Percentiles rank a stretch among this genome's conserved stretches.
phyloP scores from a whole-genome alignment of 2,329 filamentous ascomycete species.

The Drechslera avenae region DNA sequence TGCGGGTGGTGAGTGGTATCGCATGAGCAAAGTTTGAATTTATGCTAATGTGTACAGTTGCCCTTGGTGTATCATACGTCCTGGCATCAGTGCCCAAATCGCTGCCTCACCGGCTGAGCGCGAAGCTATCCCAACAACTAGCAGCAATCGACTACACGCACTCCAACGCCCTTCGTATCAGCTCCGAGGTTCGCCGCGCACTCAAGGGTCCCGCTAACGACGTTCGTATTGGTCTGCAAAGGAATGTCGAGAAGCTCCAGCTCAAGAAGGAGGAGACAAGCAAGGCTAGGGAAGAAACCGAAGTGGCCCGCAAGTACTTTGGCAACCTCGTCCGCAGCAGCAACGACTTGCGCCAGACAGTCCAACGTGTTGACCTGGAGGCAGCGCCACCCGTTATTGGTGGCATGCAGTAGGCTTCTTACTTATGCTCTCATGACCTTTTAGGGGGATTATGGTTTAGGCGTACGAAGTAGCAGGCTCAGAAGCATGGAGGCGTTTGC shows the following conservation, averaged over 20 bases:
- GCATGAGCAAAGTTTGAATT: neutral
- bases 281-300: constrained; percentile 81
- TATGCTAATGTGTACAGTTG: constrained; percentile 55
- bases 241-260: constrained; percentile 80
- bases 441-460: constrained; percentile 11
- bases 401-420: constrained; percentile 22
- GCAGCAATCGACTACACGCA: constrained; percentile 89
- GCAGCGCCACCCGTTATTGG: constrained; percentile 54
- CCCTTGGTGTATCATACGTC: constrained; percentile 78
- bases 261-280: constrained; percentile 81
- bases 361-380: constrained; percentile 60
- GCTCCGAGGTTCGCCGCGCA: constrained; percentile 83
- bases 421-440: constrained; percentile 6
- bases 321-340: constrained; percentile 75
- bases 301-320: constrained; percentile 90
- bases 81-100: constrained; percentile 87
- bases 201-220: constrained; percentile 86
- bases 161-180: constrained; percentile 82
- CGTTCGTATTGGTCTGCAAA: constrained; percentile 80
- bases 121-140: constrained; percentile 83
- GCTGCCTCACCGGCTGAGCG: constrained; percentile 80
- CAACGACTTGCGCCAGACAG: constrained; percentile 54
- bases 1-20: constrained; percentile 69
- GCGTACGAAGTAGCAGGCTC: constrained; percentile 14
- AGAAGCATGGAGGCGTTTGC: constrained; percentile 24